Base-by-base conservation (phyloP, 83 land plant species). In the Isoetes engelmannii region DNA sequence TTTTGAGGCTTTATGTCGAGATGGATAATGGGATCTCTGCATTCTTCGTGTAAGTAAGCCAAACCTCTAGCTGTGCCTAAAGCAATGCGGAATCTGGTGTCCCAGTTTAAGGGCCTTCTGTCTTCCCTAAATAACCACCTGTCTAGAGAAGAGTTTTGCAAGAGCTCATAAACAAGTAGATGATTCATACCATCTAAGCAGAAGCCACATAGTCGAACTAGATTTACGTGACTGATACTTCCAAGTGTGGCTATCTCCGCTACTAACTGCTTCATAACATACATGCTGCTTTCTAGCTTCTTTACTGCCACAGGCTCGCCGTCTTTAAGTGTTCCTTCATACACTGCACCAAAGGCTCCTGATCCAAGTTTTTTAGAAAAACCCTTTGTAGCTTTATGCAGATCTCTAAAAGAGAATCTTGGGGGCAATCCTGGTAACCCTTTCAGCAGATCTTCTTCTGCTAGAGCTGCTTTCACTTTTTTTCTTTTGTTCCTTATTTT, bases 1-100 rank as follows among this genome's bases (percentile, higher is more conserved):
- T 85, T 85, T 55, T 61, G 76, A 47, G 82, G 79, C 57, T 85
- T 85, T n/a, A 85, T 80, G 58, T 82, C 87, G 1, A 82, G 80
- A 65, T 85, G 85, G 15, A 85, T 73, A 56, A 80, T 68, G 7
- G 48, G 18, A 0, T 68, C 66, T 10, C 77, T 74, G 18, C 72
- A 64, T 7, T 48, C 63, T 7, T 72, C 69, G 60, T 82, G 84
- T 19, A 81, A 79, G 57, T 66, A 84, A 13, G 77, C 57, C 9
- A 84, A 57, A 0, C 84, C 87, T n/a, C 70, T 65, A 9, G 87
- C 87, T 4, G 84, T 85, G 10, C 82, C 83, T 1, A 82, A 15
- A 17, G 85, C 85, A 19, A 85, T 79, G 28, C 56, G 67, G 58
- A 84, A 5, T 5, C 87, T 67, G 8, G 48, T 63, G 5, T 61